Evolutionary conservation across 805 yeast species (phyloP), one percentile per base, ranked within the genome.

Genomic region (Candida nanaspora): DNA sequence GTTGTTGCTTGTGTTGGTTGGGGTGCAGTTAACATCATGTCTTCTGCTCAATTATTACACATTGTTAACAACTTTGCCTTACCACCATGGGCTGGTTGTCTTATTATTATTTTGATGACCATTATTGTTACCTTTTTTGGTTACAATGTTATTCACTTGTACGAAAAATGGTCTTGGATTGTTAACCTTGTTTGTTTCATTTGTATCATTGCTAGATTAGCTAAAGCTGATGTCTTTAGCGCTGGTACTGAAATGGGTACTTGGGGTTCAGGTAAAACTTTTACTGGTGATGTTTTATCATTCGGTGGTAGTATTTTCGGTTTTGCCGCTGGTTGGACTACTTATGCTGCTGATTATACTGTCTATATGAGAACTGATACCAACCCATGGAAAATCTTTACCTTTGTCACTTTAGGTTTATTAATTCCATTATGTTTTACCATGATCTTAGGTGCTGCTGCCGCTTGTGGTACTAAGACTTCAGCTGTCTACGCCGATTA

Each of bases 281-380:
- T 82, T 44, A 94, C 93, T 26, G 96, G 86, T 47, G 53, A 61
- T 53, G 88, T 86, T 16, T 67, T 88, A 42, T 78, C 91, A 18
- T 86, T 82, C 50, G 96, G 96, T 57, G 81, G 88, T 61, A 65
- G 93, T 34, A 61, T 84, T 47, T 88, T 76, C 53, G 96, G 96
- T 47, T 88, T 82, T 56, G 94, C 95, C 38, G 76, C 95, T 41
- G 96, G 96, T 47, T 88, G 97, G 97, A 78, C 94, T 42, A 81
- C 96, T 16, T 86, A 81, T 52, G 93, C 96, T 22, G 78, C 95
- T 39, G 97, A 88, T 66, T 89, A 88, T 66, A 86, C 95, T 38
- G 87, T 82, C 34, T 89, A 86, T 68, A 86, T 84, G 75, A 86
- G 83, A 49, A 68, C 74, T 52, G 71, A 75, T 54, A 77, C 81